Conservation (phyloP, 2,329 filamentous ascomycete genomes). For the Phaeosphaeriaceae sp. region DNA sequence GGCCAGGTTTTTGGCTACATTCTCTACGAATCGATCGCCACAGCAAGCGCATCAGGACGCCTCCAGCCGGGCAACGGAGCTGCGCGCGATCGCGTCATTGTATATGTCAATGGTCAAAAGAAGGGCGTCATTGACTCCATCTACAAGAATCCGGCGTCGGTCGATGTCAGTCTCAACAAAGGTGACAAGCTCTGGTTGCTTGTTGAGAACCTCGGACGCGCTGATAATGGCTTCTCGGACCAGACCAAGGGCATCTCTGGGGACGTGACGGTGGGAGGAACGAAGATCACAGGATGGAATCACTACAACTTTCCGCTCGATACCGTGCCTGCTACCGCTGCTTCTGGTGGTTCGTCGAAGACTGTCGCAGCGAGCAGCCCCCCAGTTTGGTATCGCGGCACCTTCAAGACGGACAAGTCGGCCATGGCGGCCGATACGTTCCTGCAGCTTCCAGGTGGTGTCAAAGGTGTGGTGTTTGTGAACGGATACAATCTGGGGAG, state of each 20-base stretch:
- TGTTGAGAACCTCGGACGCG: slow-evolving; percentile 61
- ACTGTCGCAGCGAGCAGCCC: neutral
- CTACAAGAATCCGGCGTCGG: slow-evolving; percentile 49
- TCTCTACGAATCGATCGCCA: slow-evolving; percentile 52
- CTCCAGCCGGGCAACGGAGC: slow-evolving; percentile 52
- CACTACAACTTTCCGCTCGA: slow-evolving; percentile 50
- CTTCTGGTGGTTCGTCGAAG: neutral
- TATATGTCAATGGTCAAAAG: slow-evolving; percentile 55
- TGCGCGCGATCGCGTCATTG: slow-evolving; percentile 56
- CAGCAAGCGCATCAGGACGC: slow-evolving; percentile 32
- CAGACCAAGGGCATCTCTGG: slow-evolving; percentile 56
- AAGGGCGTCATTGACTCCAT: slow-evolving; percentile 57
- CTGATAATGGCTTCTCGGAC: slow-evolving; percentile 50
- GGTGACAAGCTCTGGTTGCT: slow-evolving; percentile 55
- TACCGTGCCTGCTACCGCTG: neutral
- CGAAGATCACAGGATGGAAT: slow-evolving; percentile 49
- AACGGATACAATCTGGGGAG: slow-evolving; percentile 56
- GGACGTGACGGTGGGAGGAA: slow-evolving; percentile 51
- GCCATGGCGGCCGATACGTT: slow-evolving; percentile 44
- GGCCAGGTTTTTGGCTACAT: slow-evolving; percentile 55
- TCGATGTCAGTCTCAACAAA: slow-evolving; percentile 47
- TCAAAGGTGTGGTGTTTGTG: slow-evolving; percentile 57
- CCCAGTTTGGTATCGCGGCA: slow-evolving; percentile 28
- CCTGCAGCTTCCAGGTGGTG: slow-evolving; percentile 49
- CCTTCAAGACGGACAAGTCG: slow-evolving; percentile 16